Evolutionary conservation across 1,284 basidiomycete species (phyloP), one percentile per base, ranked within the genome.

Genomic region (Cutaneotrichosporon sp.): DNA sequence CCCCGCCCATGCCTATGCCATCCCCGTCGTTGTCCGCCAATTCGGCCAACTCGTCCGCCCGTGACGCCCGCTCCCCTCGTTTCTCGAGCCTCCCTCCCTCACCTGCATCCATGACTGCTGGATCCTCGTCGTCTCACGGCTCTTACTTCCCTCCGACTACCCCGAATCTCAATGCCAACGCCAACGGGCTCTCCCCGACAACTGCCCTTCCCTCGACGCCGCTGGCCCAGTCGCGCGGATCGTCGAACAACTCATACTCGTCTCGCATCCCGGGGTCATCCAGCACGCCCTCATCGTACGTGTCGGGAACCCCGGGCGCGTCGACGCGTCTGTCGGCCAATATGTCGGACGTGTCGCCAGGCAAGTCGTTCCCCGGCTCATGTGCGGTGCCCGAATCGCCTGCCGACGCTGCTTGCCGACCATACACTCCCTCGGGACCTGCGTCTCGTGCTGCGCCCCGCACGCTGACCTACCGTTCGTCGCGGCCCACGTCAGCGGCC

Each of bases 401-500:
- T 12, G 38, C 38, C 38, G 38, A 41, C 22, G 38, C 38, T 1
- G 38, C 38, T 3, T 41, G 38, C 22, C 38, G 38, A 6, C 38
- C 38, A 16, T 41, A 41, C 38, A 41, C 38, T 6, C 38, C 38
- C 6, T 31, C 29, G 10, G 29, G 29, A 5, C 29, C 29, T 31
- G 38, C n/a, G 2, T 12, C 24, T 1, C 38, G 38, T 1, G 38
- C 11, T 24, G 5, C 20, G 14, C 11, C 46, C 19, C 37, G 20
- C 7, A 31, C 32, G 11, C 16, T 42, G 22, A 43, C 20, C 7
- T 44, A 39, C 20, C 39, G 38, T 22, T 44, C 49, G 9, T 37
- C 49, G 16, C 53, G 53, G 14, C 49, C 53, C 2, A 3, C 38
- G 7, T 47, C 53, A 10, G 46, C 24, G n/a, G 47, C 27, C 17